A percentile compares a stretch with the other conserved stretches of the same genome.
Evolutionary conservation across 2,329 filamentous ascomycete species (phyloP).

Genomic region (Pseudogymnoascus sp.): DNA sequence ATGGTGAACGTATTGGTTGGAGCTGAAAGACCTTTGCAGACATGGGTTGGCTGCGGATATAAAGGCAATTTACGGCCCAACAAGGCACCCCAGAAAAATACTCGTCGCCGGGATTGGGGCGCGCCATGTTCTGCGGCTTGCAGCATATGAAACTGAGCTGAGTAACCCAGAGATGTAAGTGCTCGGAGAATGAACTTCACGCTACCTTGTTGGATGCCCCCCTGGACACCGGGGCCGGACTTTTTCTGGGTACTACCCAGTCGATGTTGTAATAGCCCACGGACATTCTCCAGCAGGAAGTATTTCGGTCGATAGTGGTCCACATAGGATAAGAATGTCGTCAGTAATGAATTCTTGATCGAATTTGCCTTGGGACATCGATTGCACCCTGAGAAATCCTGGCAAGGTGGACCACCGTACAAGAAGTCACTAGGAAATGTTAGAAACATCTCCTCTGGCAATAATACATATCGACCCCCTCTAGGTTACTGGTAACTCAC

Average conservation of each 20-base stretch:
- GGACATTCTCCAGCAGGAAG: slow-evolving; percentile 23
- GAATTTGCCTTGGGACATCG: slow-evolving; percentile 13
- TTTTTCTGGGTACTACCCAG: slow-evolving; percentile 15
- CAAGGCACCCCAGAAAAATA: slow-evolving; percentile 18
- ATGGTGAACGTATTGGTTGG: slow-evolving; percentile 11
- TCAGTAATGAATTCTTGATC: slow-evolving; percentile 19
- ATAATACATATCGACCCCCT: neutral
- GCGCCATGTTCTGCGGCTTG: slow-evolving; percentile 15
- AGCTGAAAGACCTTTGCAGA: neutral
- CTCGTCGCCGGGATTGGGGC: slow-evolving; percentile 16
- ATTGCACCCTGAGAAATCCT: slow-evolving; percentile 16
- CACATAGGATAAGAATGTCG: slow-evolving; percentile 17
- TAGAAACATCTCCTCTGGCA: neutral
- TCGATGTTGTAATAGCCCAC: slow-evolving; percentile 11
- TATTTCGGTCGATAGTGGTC: slow-evolving; percentile 23
- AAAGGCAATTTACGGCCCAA: slow-evolving; percentile 14
- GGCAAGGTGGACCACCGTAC: slow-evolving; percentile 18
- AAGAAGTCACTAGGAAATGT: slow-evolving; percentile 13
- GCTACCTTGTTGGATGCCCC: neutral
- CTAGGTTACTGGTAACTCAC: neutral
- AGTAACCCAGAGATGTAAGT: slow-evolving; percentile 19
- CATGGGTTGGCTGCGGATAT: slow-evolving; percentile 16
- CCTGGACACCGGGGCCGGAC: neutral
- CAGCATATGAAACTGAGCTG: slow-evolving; percentile 16
- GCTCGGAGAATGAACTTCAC: slow-evolving; percentile 18